Evolutionary conservation across 108 stramenopile species (phyloP).

Genomic region (Cylindrotheca closterium): DNA sequence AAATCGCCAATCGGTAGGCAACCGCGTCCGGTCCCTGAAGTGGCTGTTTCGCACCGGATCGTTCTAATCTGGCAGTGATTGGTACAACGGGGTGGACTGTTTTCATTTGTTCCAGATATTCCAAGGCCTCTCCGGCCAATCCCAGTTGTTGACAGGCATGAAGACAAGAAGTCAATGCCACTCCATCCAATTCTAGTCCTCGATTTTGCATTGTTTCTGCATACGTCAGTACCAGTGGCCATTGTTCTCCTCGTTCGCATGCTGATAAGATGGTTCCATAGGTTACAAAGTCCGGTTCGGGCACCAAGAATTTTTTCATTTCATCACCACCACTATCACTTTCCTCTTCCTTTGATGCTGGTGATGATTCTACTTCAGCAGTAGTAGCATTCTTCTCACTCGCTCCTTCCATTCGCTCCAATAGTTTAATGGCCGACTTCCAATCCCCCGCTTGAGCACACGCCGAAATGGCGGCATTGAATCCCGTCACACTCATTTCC

Average conservation of each 20-base stretch:
- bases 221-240: conserved; percentile 55
- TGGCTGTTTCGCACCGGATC: conserved; percentile 47
- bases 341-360: too few relatives aligned
- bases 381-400: conserved; percentile 5
- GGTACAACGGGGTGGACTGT: conserved; percentile 10
- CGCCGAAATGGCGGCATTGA: conserved; percentile 78
- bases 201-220: conserved; percentile 47
- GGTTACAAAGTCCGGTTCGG: conserved; percentile 69
- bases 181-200: conserved; percentile 57
- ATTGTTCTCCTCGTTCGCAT: conserved; percentile 64
- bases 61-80: conserved; percentile 41
- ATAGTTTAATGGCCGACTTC: conserved; percentile 52
- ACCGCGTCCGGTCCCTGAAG: conserved; percentile 75
- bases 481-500: conserved; percentile 75
- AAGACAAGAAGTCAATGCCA: conserved; percentile 60
- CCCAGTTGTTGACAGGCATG: conserved; percentile 83
- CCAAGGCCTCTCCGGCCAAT: conserved; percentile 59
- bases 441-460: conserved; percentile 69
- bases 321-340: conserved; percentile 2
- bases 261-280: conserved; percentile 83
- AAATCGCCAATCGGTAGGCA: conserved; percentile 76
- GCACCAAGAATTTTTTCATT: conserved; percentile 25
- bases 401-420: conserved; percentile 60
- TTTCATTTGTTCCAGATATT: conserved; percentile 71
- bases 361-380: conserved; percentile 1